Evolutionary conservation across 2,329 filamentous ascomycete genomes (phyloP).

Genomic region (Sclerotinia glacialis): DNA sequence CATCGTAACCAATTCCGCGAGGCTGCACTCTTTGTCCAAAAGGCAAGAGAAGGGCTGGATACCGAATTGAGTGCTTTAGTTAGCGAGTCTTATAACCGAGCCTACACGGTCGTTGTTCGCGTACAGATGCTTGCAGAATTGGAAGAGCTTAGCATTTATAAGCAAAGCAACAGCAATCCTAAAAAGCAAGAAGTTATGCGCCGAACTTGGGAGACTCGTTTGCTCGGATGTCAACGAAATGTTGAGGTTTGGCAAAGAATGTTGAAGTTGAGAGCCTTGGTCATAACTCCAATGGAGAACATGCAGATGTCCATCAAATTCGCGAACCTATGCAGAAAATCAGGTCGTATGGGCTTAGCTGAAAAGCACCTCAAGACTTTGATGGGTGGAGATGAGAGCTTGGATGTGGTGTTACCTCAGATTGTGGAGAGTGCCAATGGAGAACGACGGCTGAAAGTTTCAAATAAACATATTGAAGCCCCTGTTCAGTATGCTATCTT

Average conservation of each 20-base stretch:
- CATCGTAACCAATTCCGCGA: slow-evolving; percentile 96
- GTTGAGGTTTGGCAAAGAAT: slow-evolving; percentile 98
- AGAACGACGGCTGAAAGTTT: slow-evolving; percentile 25
- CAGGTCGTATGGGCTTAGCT: slow-evolving; percentile 86
- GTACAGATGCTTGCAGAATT: slow-evolving; percentile 99
- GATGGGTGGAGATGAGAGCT: slow-evolving; percentile 67
- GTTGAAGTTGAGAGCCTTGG: slow-evolving; percentile 88
- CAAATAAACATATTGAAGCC: slow-evolving; percentile 45
- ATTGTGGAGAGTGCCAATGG: slow-evolving; percentile 36
- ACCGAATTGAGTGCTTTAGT: slow-evolving; percentile 93
- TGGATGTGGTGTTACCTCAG: slow-evolving; percentile 58
- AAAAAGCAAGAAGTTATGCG: slow-evolving; percentile 90
- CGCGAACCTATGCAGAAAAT: slow-evolving; percentile 95
- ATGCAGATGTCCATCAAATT: slow-evolving; percentile 99
- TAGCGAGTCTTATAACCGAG: slow-evolving; percentile 97
- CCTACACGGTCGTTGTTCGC: slow-evolving; percentile 95
- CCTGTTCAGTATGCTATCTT: slow-evolving; percentile 94
- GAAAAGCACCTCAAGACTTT: slow-evolving; percentile 92
- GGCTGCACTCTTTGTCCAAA: slow-evolving; percentile 82
- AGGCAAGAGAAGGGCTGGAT: slow-evolving; percentile 88
- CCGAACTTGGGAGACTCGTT: slow-evolving; percentile 89
- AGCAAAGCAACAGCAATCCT: slow-evolving; percentile 75
- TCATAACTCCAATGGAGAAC: slow-evolving; percentile 88
- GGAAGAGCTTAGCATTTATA: slow-evolving; percentile 97
- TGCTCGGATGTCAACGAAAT: slow-evolving; percentile 93